These are phyloP conservation scores for Xylaria grammica DNA, from an alignment of 495 filamentous ascomycete species.

Conservation along the genomic window DNA sequence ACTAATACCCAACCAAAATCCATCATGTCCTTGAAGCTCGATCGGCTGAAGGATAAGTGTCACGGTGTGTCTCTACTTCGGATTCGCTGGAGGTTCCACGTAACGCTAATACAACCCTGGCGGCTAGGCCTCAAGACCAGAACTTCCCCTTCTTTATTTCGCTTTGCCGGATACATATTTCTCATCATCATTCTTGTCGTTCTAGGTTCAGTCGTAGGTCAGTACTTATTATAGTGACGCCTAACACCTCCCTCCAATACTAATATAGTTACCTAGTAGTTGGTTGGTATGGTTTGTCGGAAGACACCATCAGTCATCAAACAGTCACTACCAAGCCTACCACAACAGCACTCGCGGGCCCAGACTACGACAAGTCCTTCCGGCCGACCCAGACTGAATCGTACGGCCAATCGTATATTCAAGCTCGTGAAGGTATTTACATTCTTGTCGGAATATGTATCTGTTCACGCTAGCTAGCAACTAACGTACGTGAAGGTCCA, in stretches of 20 bases:
- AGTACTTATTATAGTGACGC: background rate
- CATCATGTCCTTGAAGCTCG: slow-evolving; percentile 10
- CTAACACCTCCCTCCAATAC: background rate
- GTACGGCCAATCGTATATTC: background rate
- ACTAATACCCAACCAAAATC: background rate
- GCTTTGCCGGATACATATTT: slow-evolving; percentile 11
- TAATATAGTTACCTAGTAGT: background rate
- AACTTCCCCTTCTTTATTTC: background rate
- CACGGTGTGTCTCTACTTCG: slow-evolving; percentile 1
- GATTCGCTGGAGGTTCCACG: background rate
- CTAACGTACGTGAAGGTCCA: slow-evolving; percentile 4
- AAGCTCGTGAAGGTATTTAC: background rate
- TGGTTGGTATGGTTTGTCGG: slow-evolving; percentile 17
- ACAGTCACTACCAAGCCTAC: background rate
- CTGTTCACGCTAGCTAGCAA: background rate
- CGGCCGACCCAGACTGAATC: slow-evolving; percentile 1
- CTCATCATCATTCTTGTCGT: slow-evolving; percentile 1
- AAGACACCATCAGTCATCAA: background rate
- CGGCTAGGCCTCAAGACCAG: slow-evolving; percentile 3
- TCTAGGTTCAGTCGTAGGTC: slow-evolving; percentile 1
- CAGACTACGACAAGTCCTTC: background rate
- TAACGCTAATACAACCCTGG: background rate
- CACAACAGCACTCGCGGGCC: background rate
- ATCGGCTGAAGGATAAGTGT: slow-evolving; percentile 11
- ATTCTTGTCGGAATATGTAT: background rate